Percentiles rank a stretch among this genome's conserved stretches.
Conservation (phyloP, 192 early-diverging fungal species). For the Thoreauomyces humboldtii region DNA sequence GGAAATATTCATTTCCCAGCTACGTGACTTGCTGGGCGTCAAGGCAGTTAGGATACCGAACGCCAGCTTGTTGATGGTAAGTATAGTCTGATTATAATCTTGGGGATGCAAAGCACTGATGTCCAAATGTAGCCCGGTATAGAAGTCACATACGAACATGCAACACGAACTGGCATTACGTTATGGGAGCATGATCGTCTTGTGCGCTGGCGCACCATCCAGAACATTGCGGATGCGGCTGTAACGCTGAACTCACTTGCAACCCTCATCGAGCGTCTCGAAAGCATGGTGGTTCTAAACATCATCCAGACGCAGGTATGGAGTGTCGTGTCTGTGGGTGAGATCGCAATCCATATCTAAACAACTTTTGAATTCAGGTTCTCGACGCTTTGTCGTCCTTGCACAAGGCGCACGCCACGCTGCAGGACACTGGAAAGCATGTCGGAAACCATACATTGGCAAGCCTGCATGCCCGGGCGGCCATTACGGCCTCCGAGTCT, state of each 20-base stretch:
- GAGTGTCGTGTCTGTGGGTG: too few relatives aligned
- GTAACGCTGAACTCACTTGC: slow-evolving; percentile 77
- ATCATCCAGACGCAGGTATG: slow-evolving; percentile 73
- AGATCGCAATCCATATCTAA: too few relatives aligned
- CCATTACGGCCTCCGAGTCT: slow-evolving; percentile 68
- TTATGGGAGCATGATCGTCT: slow-evolving; percentile 80
- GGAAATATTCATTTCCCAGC: slow-evolving; percentile 76
- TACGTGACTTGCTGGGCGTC: slow-evolving; percentile 82
- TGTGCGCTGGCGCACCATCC: slow-evolving; percentile 62
- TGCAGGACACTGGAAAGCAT: slow-evolving; percentile 5
- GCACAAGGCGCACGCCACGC: not conserved
- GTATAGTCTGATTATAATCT: not conserved
- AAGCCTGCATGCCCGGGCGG: slow-evolving; percentile 57
- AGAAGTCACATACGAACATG: slow-evolving; percentile 38
- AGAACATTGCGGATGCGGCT: slow-evolving; percentile 72
- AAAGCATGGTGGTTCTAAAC: slow-evolving; percentile 92
- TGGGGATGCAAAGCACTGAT: too few relatives aligned
- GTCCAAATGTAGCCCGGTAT: slow-evolving; percentile 28
- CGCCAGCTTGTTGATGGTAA: slow-evolving; percentile 25
- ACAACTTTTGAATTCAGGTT: too few relatives aligned
- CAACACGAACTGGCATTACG: slow-evolving; percentile 66
- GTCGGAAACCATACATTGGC: slow-evolving; percentile 37
- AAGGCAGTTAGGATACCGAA: slow-evolving; percentile 44
- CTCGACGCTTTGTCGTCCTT: not conserved
- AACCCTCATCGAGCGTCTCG: slow-evolving; percentile 70